phyloP scores from a whole-genome alignment of 495 filamentous ascomycete species.

The Annulohypoxylon nitens region DNA sequence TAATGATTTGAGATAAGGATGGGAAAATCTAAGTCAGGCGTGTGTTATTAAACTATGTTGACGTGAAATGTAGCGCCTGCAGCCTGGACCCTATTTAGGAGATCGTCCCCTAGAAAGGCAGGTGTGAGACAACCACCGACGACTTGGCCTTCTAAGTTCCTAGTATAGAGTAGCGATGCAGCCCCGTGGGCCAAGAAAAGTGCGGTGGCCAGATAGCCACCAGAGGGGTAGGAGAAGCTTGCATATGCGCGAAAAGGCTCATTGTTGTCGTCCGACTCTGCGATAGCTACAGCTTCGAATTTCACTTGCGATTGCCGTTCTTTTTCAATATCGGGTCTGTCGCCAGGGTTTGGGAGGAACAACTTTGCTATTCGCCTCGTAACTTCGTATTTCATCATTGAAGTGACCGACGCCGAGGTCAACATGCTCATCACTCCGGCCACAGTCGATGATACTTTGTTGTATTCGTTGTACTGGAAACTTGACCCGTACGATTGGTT shows the following conservation, averaged over 20 bases:
- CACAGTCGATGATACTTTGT: constrained; percentile 24
- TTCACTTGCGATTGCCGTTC: constrained; percentile 25
- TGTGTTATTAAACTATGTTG: constrained; percentile 14
- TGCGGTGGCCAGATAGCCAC: constrained; percentile 25
- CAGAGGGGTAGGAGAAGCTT: constrained; percentile 39
- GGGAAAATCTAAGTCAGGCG: neutral
- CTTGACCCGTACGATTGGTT: constrained; percentile 26
- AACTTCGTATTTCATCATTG: neutral
- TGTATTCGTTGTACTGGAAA: constrained; percentile 41
- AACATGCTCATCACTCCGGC: constrained; percentile 23
- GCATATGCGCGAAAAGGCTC: constrained; percentile 28
- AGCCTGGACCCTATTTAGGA: constrained; percentile 24
- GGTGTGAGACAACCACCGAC: constrained; percentile 41
- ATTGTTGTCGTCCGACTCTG: constrained; percentile 2
- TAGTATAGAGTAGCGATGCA: constrained; percentile 37
- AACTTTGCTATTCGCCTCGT: constrained; percentile 8
- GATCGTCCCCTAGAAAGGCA: constrained; percentile 33
- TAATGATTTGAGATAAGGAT: neutral
- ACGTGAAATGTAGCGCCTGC: constrained; percentile 29
- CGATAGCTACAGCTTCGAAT: constrained; percentile 40
- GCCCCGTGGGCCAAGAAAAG: constrained; percentile 33
- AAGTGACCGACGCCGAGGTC: neutral
- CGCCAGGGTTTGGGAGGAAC: constrained; percentile 28
- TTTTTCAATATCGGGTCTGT: constrained; percentile 39
- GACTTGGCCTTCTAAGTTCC: constrained; percentile 16